Percentiles rank a stretch among this genome's conserved stretches.
phyloP scores from a whole-genome alignment of 2,329 filamentous ascomycete genomes.

The Neonectria magnoliae region DNA sequence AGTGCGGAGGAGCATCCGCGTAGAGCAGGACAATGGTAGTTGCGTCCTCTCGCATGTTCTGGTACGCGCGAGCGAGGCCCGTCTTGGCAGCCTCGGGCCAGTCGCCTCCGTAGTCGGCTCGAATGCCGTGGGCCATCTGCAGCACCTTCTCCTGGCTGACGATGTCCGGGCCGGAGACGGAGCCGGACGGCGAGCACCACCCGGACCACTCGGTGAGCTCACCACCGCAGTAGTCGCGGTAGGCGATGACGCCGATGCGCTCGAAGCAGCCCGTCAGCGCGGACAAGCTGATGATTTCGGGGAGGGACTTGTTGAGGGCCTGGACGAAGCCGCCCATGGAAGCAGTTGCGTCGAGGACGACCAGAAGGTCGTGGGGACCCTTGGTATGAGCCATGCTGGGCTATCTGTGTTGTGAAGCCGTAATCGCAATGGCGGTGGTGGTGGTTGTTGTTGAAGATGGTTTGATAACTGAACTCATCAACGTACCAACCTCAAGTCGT shows the following conservation, averaged over 20 bases:
- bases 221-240: constrained; percentile 57
- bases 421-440: neutral
- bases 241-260: constrained; percentile 60
- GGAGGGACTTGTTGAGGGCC: constrained; percentile 57
- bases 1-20: constrained; percentile 60
- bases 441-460: neutral
- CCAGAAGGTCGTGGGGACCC: constrained; percentile 54
- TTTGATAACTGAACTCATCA: constrained; percentile 1
- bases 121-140: constrained; percentile 47
- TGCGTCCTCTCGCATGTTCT: constrained; percentile 57
- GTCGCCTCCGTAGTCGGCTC: constrained; percentile 50
- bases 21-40: constrained; percentile 61
- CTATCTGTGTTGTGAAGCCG: neutral
- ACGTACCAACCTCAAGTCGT: neutral
- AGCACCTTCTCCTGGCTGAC: constrained; percentile 49
- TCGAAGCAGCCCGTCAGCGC: constrained; percentile 60
- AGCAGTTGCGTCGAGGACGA: constrained; percentile 57
- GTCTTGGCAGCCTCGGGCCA: constrained; percentile 61
- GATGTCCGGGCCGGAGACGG: constrained; percentile 22
- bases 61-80: constrained; percentile 57
- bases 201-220: constrained; percentile 59
- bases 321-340: constrained; percentile 57
- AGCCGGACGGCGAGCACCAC: constrained; percentile 50
- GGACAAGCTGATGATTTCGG: constrained; percentile 61
- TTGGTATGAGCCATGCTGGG: constrained; percentile 30